These are phyloP conservation scores for Malania oleifera DNA, from an alignment of 164 flowering plant genomes.

Conservation along the genomic window DNA sequence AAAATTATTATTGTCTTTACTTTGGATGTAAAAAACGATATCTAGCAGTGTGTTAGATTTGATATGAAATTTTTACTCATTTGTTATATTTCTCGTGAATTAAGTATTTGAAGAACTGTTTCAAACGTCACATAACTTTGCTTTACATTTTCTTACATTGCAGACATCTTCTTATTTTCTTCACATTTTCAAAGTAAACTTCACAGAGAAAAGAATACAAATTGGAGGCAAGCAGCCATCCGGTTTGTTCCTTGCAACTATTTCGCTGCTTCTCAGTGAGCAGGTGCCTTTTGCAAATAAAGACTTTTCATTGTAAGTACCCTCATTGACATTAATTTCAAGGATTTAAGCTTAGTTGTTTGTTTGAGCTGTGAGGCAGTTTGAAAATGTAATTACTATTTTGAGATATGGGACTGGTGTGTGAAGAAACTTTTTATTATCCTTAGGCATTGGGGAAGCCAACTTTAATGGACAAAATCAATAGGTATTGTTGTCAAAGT, in stretches of 20 bases:
- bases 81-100: background rate
- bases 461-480: no score
- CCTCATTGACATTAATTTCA: background rate
- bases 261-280: slow-evolving; percentile 69
- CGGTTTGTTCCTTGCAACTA: slow-evolving; percentile 57
- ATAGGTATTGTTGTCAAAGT: no score
- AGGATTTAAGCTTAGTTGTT: background rate
- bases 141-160: slow-evolving; percentile 22
- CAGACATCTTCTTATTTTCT: slow-evolving; percentile 90
- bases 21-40: background rate
- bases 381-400: no score
- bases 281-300: slow-evolving; percentile 69
- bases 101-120: background rate
- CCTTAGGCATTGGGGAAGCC: no score
- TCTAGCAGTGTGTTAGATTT: no score
- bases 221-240: slow-evolving; percentile 86
- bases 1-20: no score
- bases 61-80: background rate
- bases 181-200: slow-evolving; percentile 77
- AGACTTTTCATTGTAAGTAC: slow-evolving; percentile 59
- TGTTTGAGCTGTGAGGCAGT: no score
- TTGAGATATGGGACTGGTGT: no score
- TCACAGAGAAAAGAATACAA: slow-evolving; percentile 60
- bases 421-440: no score
- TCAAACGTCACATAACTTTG: background rate